A percentile compares a stretch with the other conserved stretches of the same genome.
These are phyloP conservation scores for Syncephalastrum racemosum DNA, from an alignment of 371 early-diverging fungal genomes.

Conservation along the genomic window DNA sequence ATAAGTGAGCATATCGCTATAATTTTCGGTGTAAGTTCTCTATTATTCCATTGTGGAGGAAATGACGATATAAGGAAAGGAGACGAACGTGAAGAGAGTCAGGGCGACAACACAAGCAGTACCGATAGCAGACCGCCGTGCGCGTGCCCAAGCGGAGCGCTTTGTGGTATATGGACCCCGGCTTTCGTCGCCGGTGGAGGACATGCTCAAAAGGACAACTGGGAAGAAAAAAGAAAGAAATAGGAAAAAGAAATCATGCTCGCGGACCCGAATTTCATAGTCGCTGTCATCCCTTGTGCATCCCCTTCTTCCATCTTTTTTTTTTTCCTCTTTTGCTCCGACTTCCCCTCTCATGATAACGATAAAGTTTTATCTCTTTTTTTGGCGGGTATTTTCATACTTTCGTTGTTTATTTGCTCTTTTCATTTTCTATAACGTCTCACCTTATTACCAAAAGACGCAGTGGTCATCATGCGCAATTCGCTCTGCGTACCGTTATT, in stretches of 20 bases:
- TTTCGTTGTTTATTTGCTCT: too few species aligned
- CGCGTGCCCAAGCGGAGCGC: slow-evolving; percentile 35
- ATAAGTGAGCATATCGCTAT: slow-evolving; percentile 75
- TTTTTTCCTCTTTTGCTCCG: too few species aligned
- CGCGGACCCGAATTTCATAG: too few species aligned
- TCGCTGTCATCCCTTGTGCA: too few species aligned
- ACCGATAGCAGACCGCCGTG: slow-evolving; percentile 44
- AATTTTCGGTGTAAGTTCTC: slow-evolving; percentile 9
- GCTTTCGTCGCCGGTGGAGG: not conserved
- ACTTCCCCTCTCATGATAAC: too few species aligned
- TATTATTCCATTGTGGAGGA: not conserved
- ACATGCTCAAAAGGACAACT: not conserved
- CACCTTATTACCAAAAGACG: too few species aligned
- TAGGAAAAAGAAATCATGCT: slow-evolving; percentile 1
- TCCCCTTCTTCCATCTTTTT: too few species aligned
- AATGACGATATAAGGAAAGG: slow-evolving; percentile 9
- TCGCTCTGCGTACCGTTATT: too few species aligned
- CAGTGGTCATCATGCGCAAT: too few species aligned
- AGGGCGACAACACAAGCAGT: slow-evolving; percentile 58
- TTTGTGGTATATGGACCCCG: not conserved
- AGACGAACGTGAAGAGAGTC: slow-evolving; percentile 56
- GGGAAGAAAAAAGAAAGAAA: slow-evolving; percentile 4
- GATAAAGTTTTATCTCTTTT: too few species aligned
- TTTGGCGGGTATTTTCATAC: too few species aligned
- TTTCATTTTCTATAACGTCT: too few species aligned